A percentile compares a stretch with the other conserved stretches of the same genome.
These are phyloP conservation scores for Harringtonia aguacate DNA, from an alignment of 2,329 filamentous ascomycete species.

Conservation along the genomic window DNA sequence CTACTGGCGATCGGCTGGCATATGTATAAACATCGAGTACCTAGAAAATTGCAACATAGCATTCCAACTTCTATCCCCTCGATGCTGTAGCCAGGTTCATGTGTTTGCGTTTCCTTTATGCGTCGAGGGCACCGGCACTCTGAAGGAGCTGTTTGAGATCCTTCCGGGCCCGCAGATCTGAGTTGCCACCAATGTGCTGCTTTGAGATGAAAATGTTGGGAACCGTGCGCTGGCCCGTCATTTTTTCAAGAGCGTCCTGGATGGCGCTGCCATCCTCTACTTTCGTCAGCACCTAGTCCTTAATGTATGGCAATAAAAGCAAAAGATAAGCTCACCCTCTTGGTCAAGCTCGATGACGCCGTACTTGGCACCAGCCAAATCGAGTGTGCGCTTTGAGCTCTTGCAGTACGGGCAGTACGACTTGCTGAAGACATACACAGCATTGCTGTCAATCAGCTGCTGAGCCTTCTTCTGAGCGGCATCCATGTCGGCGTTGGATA, in stretches of 20 bases:
- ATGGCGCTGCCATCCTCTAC: constrained; percentile 72
- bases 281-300: constrained; percentile 12
- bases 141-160: constrained; percentile 41
- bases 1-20: no score
- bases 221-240: constrained; percentile 78
- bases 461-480: constrained; percentile 76
- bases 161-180: constrained; percentile 56
- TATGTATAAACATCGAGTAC: no score
- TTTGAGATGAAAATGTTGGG: constrained; percentile 91
- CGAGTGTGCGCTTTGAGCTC: constrained; percentile 65
- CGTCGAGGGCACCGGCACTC: constrained; percentile 25
- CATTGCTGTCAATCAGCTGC: constrained; percentile 77
- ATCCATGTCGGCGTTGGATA: constrained; percentile 56
- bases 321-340: constrained; percentile 49
- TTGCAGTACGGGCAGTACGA: constrained; percentile 92
- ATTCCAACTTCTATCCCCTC: no score
- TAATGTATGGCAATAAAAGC: neutral
- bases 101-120: neutral
- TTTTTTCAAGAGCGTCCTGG: constrained; percentile 70
- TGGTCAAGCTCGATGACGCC: constrained; percentile 75
- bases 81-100: neutral
- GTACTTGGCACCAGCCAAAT: constrained; percentile 59
- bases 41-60: no score
- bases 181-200: constrained; percentile 95
- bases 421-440: constrained; percentile 93